Evolutionary conservation across 2,329 filamentous ascomycete genomes (phyloP), one percentile per base, ranked within the genome.

Genomic region (Colletotrichum sidae): DNA sequence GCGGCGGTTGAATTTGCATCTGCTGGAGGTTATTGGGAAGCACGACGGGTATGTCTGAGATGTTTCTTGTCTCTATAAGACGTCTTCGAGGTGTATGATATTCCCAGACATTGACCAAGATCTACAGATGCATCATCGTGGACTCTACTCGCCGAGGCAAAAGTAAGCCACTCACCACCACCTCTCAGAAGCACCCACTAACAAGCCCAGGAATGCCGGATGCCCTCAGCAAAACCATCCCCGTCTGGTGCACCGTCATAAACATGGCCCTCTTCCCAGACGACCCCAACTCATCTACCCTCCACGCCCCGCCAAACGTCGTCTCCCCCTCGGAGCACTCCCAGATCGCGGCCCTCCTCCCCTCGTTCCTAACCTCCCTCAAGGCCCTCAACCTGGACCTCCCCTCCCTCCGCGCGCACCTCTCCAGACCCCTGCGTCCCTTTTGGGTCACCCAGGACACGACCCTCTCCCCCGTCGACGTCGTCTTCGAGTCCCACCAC

Each of bases 91-190:
- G 25, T 25, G 25, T 25, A 25, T 25, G 25, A 25, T 25, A 4
- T 25, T 5, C 25, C 4, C 25, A 25, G 25, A 25, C 4, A 25
- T 59, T 68, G 41, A 68, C 39, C n/a, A 10, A 6, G 2, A 12
- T 0, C 13, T 33, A 6, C 68, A 89, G 88, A 41, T 89, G 90
- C 76, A 90, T 98, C 65, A 89, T 99, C 62, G 92, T 98, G 47
- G 96, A 99, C 78, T 97, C 94, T 34, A 99, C 96, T 0, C 85
- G 96, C 60, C 86, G 95, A 56, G 96, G 96, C 9, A 98, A 98
- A 81, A 87, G 91, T 88, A 81, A 71, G 84, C 78, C 42, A 12
- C 8, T 39, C 33, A 35, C 17, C 55, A 45, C 51, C 8, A 13
- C 1, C 37, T 5, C 15, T 15, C 9, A 8, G 4, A 0, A 25